Percentiles rank a stretch among this genome's conserved stretches.
These are phyloP conservation scores for Phialocephala sp. DNA, from an alignment of 2,329 filamentous ascomycete species.

Conservation along the genomic window DNA sequence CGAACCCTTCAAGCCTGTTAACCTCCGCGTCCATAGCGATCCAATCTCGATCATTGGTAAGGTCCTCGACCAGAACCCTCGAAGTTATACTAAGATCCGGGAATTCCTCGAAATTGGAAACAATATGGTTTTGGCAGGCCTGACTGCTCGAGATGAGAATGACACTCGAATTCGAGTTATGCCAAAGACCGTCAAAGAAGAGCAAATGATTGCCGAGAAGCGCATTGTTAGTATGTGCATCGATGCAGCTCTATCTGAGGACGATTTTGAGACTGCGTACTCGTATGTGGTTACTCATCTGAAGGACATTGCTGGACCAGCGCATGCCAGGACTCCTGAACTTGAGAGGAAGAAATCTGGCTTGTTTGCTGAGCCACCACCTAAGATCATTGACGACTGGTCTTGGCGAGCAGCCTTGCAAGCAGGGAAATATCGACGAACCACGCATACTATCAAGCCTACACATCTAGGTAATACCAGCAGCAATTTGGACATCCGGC, in stretches of 20 bases:
- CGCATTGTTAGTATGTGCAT: constrained; percentile 82
- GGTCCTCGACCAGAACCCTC: constrained; percentile 75
- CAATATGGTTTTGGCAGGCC: constrained; percentile 67
- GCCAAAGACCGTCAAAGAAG: constrained; percentile 40
- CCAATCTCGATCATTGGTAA: constrained; percentile 75
- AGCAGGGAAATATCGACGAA: constrained; percentile 75
- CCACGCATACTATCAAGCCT: constrained; percentile 56
- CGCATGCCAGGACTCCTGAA: constrained; percentile 32
- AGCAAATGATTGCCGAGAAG: constrained; percentile 56
- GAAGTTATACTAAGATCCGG: constrained; percentile 76
- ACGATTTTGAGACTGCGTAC: constrained; percentile 86
- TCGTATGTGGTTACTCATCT: constrained; percentile 80
- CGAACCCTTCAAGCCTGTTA: constrained; percentile 79
- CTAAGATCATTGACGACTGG: constrained; percentile 60
- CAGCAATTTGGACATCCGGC: constrained; percentile 67
- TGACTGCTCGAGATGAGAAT: constrained; percentile 43
- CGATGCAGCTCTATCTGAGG: constrained; percentile 74
- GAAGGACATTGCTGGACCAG: constrained; percentile 46
- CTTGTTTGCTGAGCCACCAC: constrained; percentile 35
- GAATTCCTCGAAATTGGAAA: constrained; percentile 73
- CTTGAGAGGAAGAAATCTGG: constrained; percentile 32
- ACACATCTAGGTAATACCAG: constrained; percentile 65
- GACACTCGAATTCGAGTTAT: constrained; percentile 17
- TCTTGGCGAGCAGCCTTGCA: constrained; percentile 81
- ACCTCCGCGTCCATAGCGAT: constrained; percentile 77